Evolutionary conservation across 2,329 filamentous ascomycete genomes (phyloP).

Genomic region (Ascochyta pisi): DNA sequence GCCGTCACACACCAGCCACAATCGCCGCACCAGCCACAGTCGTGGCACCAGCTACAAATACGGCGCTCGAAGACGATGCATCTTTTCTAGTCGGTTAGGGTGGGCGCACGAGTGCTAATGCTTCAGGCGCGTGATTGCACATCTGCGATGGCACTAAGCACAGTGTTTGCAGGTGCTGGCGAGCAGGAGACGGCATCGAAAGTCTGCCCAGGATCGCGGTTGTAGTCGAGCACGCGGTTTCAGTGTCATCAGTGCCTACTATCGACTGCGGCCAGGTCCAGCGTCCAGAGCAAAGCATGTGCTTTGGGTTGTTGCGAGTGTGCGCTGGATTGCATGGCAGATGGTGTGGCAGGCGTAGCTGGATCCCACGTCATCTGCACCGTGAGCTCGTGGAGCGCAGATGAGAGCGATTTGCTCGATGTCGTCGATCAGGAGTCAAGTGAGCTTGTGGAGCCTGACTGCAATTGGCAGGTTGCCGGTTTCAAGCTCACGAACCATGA

Average conservation of each 20-base stretch:
- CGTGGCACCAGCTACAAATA: too few species aligned
- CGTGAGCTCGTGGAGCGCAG: neutral
- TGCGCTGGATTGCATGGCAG: neutral
- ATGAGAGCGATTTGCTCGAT: slow-evolving; percentile 5
- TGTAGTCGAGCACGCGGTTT: neutral
- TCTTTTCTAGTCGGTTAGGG: too few species aligned
- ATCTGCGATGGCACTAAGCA: neutral
- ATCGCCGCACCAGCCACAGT: too few species aligned
- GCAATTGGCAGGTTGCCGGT: neutral
- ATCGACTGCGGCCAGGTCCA: neutral
- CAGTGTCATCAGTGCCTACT: neutral
- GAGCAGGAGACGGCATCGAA: neutral
- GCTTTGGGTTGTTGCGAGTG: too few species aligned
- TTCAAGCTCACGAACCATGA: too few species aligned
- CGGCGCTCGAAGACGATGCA: too few species aligned
- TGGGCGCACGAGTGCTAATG: too few species aligned
- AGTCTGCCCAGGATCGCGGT: slow-evolving; percentile 1
- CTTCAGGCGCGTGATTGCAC: too few species aligned
- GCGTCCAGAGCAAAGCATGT: neutral
- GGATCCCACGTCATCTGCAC: neutral
- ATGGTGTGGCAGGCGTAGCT: neutral
- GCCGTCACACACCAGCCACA: too few species aligned
- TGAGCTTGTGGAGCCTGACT: neutral
- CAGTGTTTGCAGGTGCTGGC: neutral
- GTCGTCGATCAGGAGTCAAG: neutral